Conservation (phyloP, 768 basidiomycete genomes). For the Suillus discolor region DNA sequence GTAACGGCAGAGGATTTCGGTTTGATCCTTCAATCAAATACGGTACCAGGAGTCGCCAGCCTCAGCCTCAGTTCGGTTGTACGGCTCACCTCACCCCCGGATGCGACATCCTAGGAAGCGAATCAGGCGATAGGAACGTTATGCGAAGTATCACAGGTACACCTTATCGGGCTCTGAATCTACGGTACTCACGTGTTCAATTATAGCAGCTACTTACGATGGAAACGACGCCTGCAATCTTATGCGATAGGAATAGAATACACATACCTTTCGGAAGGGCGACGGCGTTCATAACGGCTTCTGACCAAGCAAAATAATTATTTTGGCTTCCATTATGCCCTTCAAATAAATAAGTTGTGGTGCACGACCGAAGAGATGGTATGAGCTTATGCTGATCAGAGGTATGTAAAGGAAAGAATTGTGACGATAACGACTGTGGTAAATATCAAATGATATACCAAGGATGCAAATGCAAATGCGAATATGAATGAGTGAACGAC, state of each 20-base stretch:
- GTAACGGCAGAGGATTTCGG: too few relatives aligned
- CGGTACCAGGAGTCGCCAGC: background rate
- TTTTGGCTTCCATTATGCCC: background rate
- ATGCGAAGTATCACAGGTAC: background rate
- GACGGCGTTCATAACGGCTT: background rate
- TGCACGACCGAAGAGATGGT: background rate
- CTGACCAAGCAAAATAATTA: background rate
- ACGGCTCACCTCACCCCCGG: background rate
- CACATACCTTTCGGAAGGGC: background rate
- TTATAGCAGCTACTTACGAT: background rate
- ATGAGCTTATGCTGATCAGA: constrained; percentile 1
- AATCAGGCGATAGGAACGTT: background rate
- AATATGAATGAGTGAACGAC: constrained; percentile 19
- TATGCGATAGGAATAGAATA: background rate
- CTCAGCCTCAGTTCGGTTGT: background rate
- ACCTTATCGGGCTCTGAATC: background rate
- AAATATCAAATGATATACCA: constrained; percentile 10
- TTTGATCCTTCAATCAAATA: background rate
- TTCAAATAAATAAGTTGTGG: background rate
- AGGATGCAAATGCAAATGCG: constrained; percentile 18
- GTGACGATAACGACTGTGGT: constrained; percentile 5
- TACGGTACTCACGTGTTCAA: background rate
- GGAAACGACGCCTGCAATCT: too few relatives aligned
- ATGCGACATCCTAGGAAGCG: background rate
- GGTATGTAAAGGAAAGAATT: constrained; percentile 4